phyloP scores from a whole-genome alignment of 2,329 filamentous ascomycete genomes.

The Phyllosticta capitalensis region DNA sequence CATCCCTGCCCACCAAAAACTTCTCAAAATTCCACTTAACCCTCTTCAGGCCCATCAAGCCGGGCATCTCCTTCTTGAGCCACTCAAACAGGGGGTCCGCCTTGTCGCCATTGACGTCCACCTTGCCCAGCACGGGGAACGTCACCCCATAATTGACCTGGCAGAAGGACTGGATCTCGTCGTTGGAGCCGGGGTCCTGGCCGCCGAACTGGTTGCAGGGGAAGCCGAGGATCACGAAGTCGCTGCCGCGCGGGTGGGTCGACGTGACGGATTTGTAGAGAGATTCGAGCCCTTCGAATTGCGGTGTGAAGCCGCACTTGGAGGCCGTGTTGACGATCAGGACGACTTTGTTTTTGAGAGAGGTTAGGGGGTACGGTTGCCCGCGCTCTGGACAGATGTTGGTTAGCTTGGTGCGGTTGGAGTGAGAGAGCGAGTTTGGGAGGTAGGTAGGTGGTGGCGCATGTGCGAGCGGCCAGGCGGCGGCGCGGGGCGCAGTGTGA shows the following conservation, averaged over 20 bases:
- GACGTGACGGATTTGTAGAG: constrained; percentile 70
- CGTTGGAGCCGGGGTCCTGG: constrained; percentile 72
- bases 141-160: constrained; percentile 88
- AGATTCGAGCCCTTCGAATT: constrained; percentile 83
- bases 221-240: constrained; percentile 86
- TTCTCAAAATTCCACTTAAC: constrained; percentile 99
- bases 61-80: constrained; percentile 62
- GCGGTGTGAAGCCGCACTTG: constrained; percentile 97
- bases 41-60: constrained; percentile 76
- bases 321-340: constrained; percentile 96
- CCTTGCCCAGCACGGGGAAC: constrained; percentile 87
- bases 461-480: not conserved
- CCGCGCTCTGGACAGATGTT: constrained; percentile 41
- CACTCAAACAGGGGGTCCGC: constrained; percentile 73
- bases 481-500: not conserved
- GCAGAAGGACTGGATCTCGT: constrained; percentile 62
- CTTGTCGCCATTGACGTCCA: constrained; percentile 82
- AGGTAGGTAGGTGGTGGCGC: not conserved
- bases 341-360: constrained; percentile 84
- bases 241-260: constrained; percentile 50
- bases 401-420: not conserved
- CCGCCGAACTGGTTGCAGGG: constrained; percentile 95
- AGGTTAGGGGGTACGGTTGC: constrained; percentile 55
- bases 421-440: constrained; percentile 1
- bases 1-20: constrained; percentile 81